Conservation (phyloP, 192 early-diverging fungal genomes). For the Spizellomyces punctatus region DNA sequence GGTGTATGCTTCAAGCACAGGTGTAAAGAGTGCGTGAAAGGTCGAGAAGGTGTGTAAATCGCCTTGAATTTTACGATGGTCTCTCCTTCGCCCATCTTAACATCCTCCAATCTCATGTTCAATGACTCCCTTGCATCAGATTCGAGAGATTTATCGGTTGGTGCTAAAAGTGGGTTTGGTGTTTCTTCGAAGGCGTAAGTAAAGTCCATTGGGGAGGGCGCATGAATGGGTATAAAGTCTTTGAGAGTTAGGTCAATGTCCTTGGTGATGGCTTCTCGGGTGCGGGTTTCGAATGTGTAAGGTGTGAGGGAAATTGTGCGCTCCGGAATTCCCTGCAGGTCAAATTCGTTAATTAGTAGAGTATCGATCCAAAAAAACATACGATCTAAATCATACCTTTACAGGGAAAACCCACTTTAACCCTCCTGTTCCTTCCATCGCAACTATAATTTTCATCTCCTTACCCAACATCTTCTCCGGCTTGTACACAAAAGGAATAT, state of each 20-base stretch:
- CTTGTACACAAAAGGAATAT: conserved; percentile 49
- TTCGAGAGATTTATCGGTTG: neutral
- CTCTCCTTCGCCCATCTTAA: neutral
- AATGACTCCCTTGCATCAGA: neutral
- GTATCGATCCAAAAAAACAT: neutral
- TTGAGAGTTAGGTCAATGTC: conserved; percentile 34
- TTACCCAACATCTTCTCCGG: conserved; percentile 42
- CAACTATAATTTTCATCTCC: conserved; percentile 41
- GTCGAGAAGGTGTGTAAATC: conserved; percentile 36
- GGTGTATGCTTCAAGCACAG: conserved; percentile 40
- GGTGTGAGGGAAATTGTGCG: conserved; percentile 6
- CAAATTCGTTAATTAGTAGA: neutral
- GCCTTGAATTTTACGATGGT: conserved; percentile 21
- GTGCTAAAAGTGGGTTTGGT: no score
- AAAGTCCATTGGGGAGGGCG: no score
- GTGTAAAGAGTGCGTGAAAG: conserved; percentile 22
- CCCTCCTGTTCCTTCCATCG: conserved; percentile 36
- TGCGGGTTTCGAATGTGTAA: conserved; percentile 32
- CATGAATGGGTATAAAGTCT: conserved; percentile 2
- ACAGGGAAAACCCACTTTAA: conserved; percentile 54
- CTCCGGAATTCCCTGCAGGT: conserved; percentile 42
- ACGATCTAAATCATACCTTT: conserved; percentile 27
- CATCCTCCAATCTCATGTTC: neutral
- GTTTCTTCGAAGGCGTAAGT: no score
- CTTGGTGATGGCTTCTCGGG: conserved; percentile 32